These are phyloP conservation scores for Colletotrichum liaoningense DNA, from an alignment of 2,329 filamentous ascomycete species.

Conservation along the genomic window DNA sequence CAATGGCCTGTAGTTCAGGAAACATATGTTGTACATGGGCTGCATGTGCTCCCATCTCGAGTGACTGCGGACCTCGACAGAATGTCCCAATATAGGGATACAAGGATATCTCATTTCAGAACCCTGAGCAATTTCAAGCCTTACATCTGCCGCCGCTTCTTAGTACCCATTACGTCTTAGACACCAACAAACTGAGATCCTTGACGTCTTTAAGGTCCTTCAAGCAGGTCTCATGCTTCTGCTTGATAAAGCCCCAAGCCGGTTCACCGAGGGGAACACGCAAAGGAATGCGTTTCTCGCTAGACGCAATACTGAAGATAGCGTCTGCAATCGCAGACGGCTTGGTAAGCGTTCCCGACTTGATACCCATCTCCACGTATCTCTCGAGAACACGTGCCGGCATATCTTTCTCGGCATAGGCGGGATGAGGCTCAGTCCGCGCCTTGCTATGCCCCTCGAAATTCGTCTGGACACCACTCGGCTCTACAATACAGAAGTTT, in stretches of 20 bases:
- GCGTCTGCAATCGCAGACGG: constrained; percentile 48
- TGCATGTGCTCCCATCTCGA: too few relatives aligned
- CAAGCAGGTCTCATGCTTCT: constrained; percentile 44
- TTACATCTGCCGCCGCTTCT: too few relatives aligned
- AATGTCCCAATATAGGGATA: too few relatives aligned
- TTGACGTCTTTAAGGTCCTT: constrained; percentile 49
- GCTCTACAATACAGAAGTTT: constrained; percentile 55
- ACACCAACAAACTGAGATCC: constrained; percentile 41
- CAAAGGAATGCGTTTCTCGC: constrained; percentile 50
- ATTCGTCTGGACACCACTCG: constrained; percentile 52
- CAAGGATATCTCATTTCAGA: too few relatives aligned
- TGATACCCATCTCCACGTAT: constrained; percentile 24
- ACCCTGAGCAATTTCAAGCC: too few relatives aligned
- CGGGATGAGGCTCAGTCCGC: constrained; percentile 47
- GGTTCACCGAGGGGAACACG: constrained; percentile 54
- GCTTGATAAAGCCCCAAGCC: constrained; percentile 47
- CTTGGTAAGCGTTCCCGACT: constrained; percentile 39
- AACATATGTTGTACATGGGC: too few relatives aligned
- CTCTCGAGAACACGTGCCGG: constrained; percentile 44
- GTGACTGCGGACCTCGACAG: too few relatives aligned
- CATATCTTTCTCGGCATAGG: constrained; percentile 48
- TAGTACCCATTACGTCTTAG: background rate
- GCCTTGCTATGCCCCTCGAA: constrained; percentile 41
- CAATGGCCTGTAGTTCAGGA: too few relatives aligned
- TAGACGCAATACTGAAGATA: constrained; percentile 48